Base-by-base conservation (phyloP, 148 eudicot species). In the Linanthus parryae region DNA sequence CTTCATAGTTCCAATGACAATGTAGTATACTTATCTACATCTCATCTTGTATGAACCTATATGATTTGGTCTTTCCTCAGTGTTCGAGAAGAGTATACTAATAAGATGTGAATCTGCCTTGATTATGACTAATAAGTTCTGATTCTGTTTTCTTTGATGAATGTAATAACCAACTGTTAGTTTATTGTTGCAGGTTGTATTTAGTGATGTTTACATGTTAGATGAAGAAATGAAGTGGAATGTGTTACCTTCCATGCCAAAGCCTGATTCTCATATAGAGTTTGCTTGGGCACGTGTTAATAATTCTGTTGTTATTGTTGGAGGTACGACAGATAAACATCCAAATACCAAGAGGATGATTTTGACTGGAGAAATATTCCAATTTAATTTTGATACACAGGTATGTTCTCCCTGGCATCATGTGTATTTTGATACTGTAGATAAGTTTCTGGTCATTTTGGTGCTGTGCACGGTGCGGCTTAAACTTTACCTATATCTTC, bases 201-300 rank as follows among this genome's bases (percentile, higher is more conserved):
- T 72, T 73, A 73, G 44, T 45, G 85, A 94, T 78, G 99, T 94
- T 24, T 88, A 64, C 74, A 74, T 94, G 99, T 69, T 94, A 62
- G 99, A 84, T 65, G 83, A 84, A 69, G 95, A 82, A 66, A 88
- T 80, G 91, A 84, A 77, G 75, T 94, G 99, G 99, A 94, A 94
- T 63, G 80, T 52, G 38, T 73, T 88, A 54, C 88, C 96, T 63
- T 71, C 96, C 10, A 84, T 94, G 95, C 99, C 92, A 56, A 94
- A 94, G 77, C 95, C 99, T 23, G 90, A 88, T 66, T 94, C 99
- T 20, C 99, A 88, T 45, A 94, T 94, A 38, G 99, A 88, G 77
- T 94, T 94, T 74, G 96, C 96, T 53, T 92, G 99, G 96, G 63
- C 53, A 25, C 25, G 82, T 62, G 91, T 84, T 19, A 88, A 88